These are phyloP conservation scores for Manihot esculenta DNA, from an alignment of 441 rosid species.

Conservation along the genomic window DNA sequence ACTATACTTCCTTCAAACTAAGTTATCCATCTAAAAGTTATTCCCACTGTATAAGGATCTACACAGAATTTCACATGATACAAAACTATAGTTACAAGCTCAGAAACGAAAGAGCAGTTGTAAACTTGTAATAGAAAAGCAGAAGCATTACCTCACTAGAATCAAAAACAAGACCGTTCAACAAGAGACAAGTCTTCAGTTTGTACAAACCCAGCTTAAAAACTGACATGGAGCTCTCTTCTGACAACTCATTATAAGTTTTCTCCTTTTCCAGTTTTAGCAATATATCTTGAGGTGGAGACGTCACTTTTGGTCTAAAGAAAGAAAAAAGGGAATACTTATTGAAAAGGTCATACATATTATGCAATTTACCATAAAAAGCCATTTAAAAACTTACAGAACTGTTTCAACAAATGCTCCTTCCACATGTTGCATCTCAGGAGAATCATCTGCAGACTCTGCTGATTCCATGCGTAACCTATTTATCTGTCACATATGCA, in stretches of 20 bases:
- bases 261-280: constrained; percentile 82
- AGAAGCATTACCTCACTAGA: constrained; percentile 72
- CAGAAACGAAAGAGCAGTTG: neutral
- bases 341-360: neutral
- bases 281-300: constrained; percentile 84
- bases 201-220: constrained; percentile 87
- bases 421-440: constrained; percentile 87
- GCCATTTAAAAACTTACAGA: constrained; percentile 51
- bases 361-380: constrained; percentile 9
- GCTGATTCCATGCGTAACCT: constrained; percentile 61
- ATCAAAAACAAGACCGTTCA: constrained; percentile 96
- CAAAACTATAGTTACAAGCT: neutral
- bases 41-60: neutral
- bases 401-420: constrained; percentile 92
- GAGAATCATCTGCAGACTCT: constrained; percentile 59
- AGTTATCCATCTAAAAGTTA: too few species aligned
- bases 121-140: neutral
- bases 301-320: constrained; percentile 71
- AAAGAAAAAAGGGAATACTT: constrained; percentile 20
- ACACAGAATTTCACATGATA: neutral
- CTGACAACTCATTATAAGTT: constrained; percentile 55
- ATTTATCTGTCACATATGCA: constrained; percentile 59
- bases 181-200: constrained; percentile 71
- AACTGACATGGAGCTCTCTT: constrained; percentile 82
- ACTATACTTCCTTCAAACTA: neutral